Conservation (phyloP, 345 rosid species). For the Moricandia arvensis region DNA sequence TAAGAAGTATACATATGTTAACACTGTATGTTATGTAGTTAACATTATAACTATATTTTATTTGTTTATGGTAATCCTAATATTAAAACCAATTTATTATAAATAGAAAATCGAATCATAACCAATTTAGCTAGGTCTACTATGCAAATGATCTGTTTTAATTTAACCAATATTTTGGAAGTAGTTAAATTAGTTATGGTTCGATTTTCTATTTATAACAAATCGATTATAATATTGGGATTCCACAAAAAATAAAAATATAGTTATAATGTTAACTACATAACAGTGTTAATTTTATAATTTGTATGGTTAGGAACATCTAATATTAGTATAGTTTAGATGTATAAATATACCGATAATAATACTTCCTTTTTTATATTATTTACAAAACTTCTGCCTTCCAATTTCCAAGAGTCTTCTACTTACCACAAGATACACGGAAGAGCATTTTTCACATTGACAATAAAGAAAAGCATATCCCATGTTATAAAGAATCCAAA, state of each 20-base stretch:
- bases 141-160: not conserved
- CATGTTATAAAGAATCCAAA: not conserved
- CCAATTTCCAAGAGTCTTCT: slow-evolving; percentile 16
- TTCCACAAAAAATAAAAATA: no score
- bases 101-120: not conserved
- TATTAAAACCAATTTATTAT: no score
- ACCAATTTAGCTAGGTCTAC: no score
- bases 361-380: not conserved
- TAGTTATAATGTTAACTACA: no score
- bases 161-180: not conserved
- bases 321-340: no score
- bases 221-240: not conserved
- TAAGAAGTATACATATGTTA: no score
- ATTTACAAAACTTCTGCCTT: slow-evolving; percentile 2
- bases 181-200: not conserved
- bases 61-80: no score
- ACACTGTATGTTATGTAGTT: not conserved
- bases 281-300: no score
- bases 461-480: slow-evolving; percentile 7
- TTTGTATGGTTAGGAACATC: no score
- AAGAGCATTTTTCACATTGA: not conserved
- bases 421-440: not conserved
- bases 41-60: not conserved
- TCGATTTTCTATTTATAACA: not conserved
- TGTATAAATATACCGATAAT: not conserved